Evolutionary conservation across 73 alveolate genomes (phyloP), one percentile per base, ranked within the genome.

Genomic region (Stentor roeselii): DNA sequence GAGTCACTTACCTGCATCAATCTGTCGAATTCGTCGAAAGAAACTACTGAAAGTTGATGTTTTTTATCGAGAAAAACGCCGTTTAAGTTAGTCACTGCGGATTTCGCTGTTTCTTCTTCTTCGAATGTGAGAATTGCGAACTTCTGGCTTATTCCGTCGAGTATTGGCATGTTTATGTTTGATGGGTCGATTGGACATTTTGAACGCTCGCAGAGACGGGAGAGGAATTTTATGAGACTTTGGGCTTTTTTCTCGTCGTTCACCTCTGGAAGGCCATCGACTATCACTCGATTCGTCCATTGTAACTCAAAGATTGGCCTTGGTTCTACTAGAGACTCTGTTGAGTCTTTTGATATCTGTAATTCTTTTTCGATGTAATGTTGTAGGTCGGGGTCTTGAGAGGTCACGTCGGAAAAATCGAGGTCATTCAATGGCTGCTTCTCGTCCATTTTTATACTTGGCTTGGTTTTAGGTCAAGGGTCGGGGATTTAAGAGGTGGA

Each of bases 21-120:
- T 67, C 84, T 76, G n/a, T 76, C 84, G 59, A 76, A 76, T 2
- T 76, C 84, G n/a, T 76, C 84, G 34, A 76, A 76, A 41, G 60
- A 39, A 31, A 76, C 36, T 1, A 37, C 60, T 37, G 75, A 36
- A 37, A 67, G 41, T 30, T 78, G 6, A 35, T 76, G 60, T 76
- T 76, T 41, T 76, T 76, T 76, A 39, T 41, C 84, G 39, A 76
- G 30, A 27, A 14, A 15, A 15, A 41, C 78, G 3, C 84, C 84
- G 34, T 76, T 41, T 15, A 15, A n/a, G 42, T 39, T 37, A 14
- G 2, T 40, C 14, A 41, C 84, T 39, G 84, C 84, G 0, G 60
- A 27, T 39, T 76, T 39, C 39, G 84, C 84, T 76, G n/a, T 14
- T 76, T 76, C 84, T 37, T 76, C 84, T 36, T 76, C 74, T 21